Evolutionary conservation across 768 basidiomycete species (phyloP).

Genomic region (Suillus placidus): DNA sequence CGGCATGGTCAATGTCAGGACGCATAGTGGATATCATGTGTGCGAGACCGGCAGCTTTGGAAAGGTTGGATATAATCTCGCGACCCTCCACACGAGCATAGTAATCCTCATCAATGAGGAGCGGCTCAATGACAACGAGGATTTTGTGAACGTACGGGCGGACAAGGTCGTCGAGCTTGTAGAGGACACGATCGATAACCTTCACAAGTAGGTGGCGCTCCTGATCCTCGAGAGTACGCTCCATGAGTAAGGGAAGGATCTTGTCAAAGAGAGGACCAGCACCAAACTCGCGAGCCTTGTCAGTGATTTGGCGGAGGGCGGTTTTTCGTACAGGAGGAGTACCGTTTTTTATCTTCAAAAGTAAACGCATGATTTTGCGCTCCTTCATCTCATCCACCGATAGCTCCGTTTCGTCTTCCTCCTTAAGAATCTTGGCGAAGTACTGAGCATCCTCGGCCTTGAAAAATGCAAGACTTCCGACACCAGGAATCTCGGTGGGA

Average conservation of each 20-base stretch:
- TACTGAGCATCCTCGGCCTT: slow-evolving; percentile 98
- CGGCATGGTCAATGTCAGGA: slow-evolving; percentile 98
- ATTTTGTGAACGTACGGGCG: slow-evolving; percentile 99
- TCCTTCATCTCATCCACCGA: slow-evolving; percentile 99
- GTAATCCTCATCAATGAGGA: slow-evolving; percentile 98
- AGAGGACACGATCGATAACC: slow-evolving; percentile 97
- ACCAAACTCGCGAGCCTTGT: slow-evolving; percentile 98
- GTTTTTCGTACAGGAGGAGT: slow-evolving; percentile 98
- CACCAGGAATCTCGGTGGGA: slow-evolving; percentile 97
- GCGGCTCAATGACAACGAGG: slow-evolving; percentile 97
- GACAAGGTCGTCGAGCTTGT: slow-evolving; percentile 98
- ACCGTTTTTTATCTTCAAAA: slow-evolving; percentile 99
- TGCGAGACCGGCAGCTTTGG: slow-evolving; percentile 97
- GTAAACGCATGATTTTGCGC: slow-evolving; percentile 96
- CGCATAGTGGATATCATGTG: slow-evolving; percentile 99
- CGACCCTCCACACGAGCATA: slow-evolving; percentile 97
- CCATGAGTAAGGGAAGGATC: slow-evolving; percentile 97
- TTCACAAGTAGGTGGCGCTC: slow-evolving; percentile 98
- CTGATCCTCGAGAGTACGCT: slow-evolving; percentile 95
- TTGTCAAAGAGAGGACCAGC: slow-evolving; percentile 99
- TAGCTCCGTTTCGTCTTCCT: slow-evolving; percentile 92
- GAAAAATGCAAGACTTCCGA: slow-evolving; percentile 96
- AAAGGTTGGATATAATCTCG: slow-evolving; percentile 98
- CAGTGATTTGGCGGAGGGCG: slow-evolving; percentile 96
- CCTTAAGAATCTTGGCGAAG: slow-evolving; percentile 93